These are phyloP conservation scores for Monosporascus sp. DNA, from an alignment of 2,329 filamentous ascomycete genomes.

Conservation along the genomic window DNA sequence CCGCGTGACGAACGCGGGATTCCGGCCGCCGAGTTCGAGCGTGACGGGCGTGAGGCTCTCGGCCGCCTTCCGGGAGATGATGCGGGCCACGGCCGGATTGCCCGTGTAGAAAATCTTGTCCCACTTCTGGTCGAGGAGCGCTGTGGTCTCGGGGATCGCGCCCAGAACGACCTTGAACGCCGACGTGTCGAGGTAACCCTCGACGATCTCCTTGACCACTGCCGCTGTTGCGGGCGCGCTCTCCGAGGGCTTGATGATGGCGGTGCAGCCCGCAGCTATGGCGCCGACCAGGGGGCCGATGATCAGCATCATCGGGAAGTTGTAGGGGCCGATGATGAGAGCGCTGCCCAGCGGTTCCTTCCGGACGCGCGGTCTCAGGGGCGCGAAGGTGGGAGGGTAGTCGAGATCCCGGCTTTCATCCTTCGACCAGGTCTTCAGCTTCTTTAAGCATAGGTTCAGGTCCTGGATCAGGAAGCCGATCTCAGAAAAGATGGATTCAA, in stretches of 20 bases:
- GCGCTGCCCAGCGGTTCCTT: conserved; percentile 85
- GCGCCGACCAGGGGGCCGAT: conserved; percentile 79
- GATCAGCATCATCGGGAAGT: conserved; percentile 82
- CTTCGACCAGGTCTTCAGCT: conserved; percentile 75
- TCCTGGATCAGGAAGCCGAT: conserved; percentile 76
- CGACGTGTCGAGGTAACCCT: conserved; percentile 68
- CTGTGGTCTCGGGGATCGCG: conserved; percentile 71
- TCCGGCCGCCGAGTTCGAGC: conserved; percentile 85
- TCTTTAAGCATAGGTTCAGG: conserved; percentile 70
- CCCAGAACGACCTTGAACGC: conserved; percentile 79
- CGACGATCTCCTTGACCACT: conserved; percentile 73
- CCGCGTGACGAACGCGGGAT: conserved; percentile 87
- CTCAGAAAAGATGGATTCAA: conserved; percentile 71
- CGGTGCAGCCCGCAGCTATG: conserved; percentile 87
- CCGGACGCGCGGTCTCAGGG: conserved; percentile 68
- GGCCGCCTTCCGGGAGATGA: conserved; percentile 85
- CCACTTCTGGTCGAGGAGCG: conserved; percentile 82
- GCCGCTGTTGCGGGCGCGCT: conserved; percentile 69
- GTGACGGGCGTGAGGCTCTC: conserved; percentile 81
- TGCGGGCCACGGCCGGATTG: conserved; percentile 69
- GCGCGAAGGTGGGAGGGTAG: conserved; percentile 61
- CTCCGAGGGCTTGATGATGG: conserved; percentile 87
- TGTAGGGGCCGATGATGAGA: conserved; percentile 87
- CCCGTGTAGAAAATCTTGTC: conserved; percentile 99
- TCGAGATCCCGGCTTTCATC: conserved; percentile 67